Conservation (phyloP, 257 asterid species). For the Lantana camara region DNA sequence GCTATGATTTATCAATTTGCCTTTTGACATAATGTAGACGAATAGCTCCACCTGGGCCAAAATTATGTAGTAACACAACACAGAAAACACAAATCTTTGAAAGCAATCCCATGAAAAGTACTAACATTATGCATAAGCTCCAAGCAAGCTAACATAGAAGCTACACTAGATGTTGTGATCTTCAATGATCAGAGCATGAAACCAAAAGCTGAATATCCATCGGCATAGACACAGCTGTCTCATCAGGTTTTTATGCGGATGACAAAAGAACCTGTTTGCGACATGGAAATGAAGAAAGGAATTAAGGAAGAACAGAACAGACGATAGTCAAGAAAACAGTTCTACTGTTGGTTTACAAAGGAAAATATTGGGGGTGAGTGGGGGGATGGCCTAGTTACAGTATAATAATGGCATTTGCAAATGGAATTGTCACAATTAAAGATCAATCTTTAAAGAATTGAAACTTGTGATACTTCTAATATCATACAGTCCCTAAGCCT, state of each 20-base stretch:
- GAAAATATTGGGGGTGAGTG: no score
- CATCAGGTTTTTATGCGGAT: constrained; percentile 66
- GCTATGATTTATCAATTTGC: no score
- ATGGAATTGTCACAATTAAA: not conserved
- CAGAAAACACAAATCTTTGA: not conserved
- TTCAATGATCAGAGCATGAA: not conserved
- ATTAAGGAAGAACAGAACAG: not conserved
- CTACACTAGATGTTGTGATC: constrained; percentile 4
- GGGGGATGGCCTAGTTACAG: no score
- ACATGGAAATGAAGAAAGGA: constrained; percentile 8
- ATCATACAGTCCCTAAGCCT: not conserved
- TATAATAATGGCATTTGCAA: not conserved
- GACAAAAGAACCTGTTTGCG: constrained; percentile 66
- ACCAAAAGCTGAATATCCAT: constrained; percentile 20
- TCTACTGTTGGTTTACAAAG: not conserved
- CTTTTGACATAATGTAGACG: no score
- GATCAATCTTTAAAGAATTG: not conserved
- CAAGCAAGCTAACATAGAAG: not conserved
- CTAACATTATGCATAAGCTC: not conserved
- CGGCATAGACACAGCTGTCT: not conserved
- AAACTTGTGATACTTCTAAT: not conserved
- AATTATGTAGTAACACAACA: no score
- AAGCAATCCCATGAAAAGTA: not conserved
- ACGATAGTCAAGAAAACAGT: not conserved
- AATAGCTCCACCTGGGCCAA: no score